Conservation (phyloP, 2,329 filamentous ascomycete genomes). For the Exophiala spinifera region DNA sequence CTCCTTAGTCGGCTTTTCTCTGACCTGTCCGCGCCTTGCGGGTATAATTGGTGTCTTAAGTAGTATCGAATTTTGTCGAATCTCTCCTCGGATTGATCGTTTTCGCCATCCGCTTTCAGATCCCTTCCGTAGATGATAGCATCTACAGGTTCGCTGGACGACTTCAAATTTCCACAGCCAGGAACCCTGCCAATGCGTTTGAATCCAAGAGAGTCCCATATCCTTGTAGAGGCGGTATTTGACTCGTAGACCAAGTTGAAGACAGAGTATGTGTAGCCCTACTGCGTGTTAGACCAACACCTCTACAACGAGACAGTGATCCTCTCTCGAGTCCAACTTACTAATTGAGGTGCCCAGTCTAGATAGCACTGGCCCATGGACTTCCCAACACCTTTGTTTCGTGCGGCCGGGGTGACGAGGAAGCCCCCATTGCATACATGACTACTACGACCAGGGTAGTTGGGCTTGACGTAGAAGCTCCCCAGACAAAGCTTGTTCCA, state of each 20-base stretch:
- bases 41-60: conserved; percentile 90
- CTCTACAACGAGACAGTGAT: background rate
- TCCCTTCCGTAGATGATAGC: conserved; percentile 74
- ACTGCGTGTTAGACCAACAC: conserved; percentile 25
- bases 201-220: conserved; percentile 90
- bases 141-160: conserved; percentile 66
- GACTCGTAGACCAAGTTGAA: conserved; percentile 95
- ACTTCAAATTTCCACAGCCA: conserved; percentile 66
- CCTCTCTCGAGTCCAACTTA: conserved; percentile 32
- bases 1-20: conserved; percentile 93
- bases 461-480: conserved; percentile 92
- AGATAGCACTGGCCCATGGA: conserved; percentile 75
- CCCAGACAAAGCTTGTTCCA: conserved; percentile 81
- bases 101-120: conserved; percentile 64
- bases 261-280: conserved; percentile 86
- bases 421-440: conserved; percentile 80
- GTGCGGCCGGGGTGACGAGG: conserved; percentile 68
- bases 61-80: conserved; percentile 99
- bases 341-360: conserved; percentile 68
- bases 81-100: conserved; percentile 87
- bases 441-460: conserved; percentile 85
- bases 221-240: conserved; percentile 82
- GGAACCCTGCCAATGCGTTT: conserved; percentile 85
- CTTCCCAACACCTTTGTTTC: conserved; percentile 70
- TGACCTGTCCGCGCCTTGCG: conserved; percentile 84